Conservation (phyloP, 495 filamentous ascomycete genomes). For the Patellaria atrata region DNA sequence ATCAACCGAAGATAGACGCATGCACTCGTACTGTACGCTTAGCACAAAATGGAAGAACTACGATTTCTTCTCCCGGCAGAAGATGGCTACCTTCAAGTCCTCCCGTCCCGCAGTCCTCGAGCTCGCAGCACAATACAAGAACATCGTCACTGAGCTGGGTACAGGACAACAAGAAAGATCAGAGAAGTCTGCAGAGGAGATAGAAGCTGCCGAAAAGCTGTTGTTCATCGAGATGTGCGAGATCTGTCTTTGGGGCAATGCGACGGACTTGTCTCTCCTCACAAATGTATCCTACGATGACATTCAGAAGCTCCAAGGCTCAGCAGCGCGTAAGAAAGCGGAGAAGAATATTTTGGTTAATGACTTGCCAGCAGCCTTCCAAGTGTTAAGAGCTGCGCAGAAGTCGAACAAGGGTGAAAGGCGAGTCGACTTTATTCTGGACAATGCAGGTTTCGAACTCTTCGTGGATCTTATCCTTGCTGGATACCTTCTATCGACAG, state of each 20-base stretch:
- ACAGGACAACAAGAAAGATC: constrained; percentile 27
- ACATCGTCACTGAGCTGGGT: constrained; percentile 43
- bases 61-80: constrained; percentile 83
- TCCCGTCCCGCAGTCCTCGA: constrained; percentile 86
- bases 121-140: constrained; percentile 60
- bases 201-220: constrained; percentile 55
- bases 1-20: constrained; percentile 41
- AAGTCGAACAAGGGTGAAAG: constrained; percentile 40
- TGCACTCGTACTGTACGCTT: constrained; percentile 58
- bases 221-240: constrained; percentile 90
- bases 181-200: constrained; percentile 30
- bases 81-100: constrained; percentile 83
- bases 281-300: constrained; percentile 87
- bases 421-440: constrained; percentile 80
- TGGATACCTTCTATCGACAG: constrained; percentile 69
- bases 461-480: constrained; percentile 87
- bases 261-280: constrained; percentile 83
- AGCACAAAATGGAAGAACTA: constrained; percentile 81
- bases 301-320: constrained; percentile 88
- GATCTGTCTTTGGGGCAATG: constrained; percentile 96
- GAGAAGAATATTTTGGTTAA: constrained; percentile 86
- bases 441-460: constrained; percentile 94
- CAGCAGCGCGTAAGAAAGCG: constrained; percentile 63
- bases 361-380: constrained; percentile 60
- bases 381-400: constrained; percentile 46